These are phyloP conservation scores for Monosporascus sp. DNA, from an alignment of 2,329 filamentous ascomycete genomes.

Conservation along the genomic window DNA sequence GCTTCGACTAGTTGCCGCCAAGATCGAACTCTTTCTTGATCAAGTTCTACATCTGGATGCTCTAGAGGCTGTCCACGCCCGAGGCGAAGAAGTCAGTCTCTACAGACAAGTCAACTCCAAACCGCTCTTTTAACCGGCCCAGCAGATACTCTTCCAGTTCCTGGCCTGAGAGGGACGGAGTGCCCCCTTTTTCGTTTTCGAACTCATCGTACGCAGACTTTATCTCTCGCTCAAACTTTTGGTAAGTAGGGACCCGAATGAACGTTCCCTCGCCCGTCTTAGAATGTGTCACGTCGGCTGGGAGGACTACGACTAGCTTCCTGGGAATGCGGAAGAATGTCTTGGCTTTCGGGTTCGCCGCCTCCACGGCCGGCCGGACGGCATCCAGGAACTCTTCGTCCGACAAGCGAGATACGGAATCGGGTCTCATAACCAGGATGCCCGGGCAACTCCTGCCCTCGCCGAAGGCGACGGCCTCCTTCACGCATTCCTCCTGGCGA, in stretches of 20 bases:
- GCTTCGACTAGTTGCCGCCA: slow-evolving; percentile 4
- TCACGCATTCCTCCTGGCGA: slow-evolving; percentile 44
- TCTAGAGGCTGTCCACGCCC: slow-evolving; percentile 24
- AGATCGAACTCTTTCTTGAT: slow-evolving; percentile 22
- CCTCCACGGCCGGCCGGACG: slow-evolving; percentile 45
- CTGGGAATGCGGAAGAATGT: slow-evolving; percentile 48
- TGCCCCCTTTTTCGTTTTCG: slow-evolving; percentile 8
- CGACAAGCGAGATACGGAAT: slow-evolving; percentile 34
- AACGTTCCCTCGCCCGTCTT: slow-evolving; percentile 53
- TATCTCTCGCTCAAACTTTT: slow-evolving; percentile 42
- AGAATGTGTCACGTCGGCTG: slow-evolving; percentile 39
- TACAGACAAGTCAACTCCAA: slow-evolving; percentile 8
- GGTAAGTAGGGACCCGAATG: slow-evolving; percentile 47
- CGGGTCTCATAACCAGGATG: slow-evolving; percentile 46
- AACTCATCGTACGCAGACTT: slow-evolving; percentile 35
- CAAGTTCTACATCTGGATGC: slow-evolving; percentile 17
- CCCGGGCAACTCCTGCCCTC: slow-evolving; percentile 47
- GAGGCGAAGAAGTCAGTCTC: slow-evolving; percentile 24
- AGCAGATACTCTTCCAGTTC: slow-evolving; percentile 9
- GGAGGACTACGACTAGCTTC: slow-evolving; percentile 47
- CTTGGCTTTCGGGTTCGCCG: slow-evolving; percentile 44
- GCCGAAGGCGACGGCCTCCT: slow-evolving; percentile 55
- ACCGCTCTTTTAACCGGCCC: slow-evolving; percentile 5
- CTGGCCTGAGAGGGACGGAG: background rate
- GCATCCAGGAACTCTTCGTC: slow-evolving; percentile 40